These are phyloP conservation scores for Candida glucosophila DNA, from an alignment of 1,139 yeast species.

Conservation along the genomic window DNA sequence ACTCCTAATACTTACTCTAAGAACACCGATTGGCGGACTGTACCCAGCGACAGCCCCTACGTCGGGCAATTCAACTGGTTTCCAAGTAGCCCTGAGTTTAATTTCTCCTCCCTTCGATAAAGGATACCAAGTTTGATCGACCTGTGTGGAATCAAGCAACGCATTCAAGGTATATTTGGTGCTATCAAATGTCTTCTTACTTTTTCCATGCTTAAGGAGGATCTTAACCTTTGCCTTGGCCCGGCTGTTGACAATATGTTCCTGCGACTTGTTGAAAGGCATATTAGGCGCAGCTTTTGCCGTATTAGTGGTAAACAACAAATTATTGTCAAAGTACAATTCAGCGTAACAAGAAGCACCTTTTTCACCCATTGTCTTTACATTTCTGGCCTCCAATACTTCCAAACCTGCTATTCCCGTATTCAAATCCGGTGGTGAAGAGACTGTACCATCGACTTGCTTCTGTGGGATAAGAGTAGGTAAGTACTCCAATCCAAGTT, in stretches of 20 bases:
- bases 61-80: constrained; percentile 67
- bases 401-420: constrained; percentile 76
- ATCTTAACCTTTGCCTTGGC: constrained; percentile 61
- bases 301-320: constrained; percentile 46
- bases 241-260: constrained; percentile 68
- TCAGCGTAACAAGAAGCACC: constrained; percentile 64
- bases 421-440: constrained; percentile 86
- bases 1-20: constrained; percentile 62
- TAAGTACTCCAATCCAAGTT: constrained; percentile 64
- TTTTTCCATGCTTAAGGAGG: constrained; percentile 48
- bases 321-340: constrained; percentile 53
- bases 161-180: constrained; percentile 59
- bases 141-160: constrained; percentile 68
- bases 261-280: constrained; percentile 55
- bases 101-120: constrained; percentile 65
- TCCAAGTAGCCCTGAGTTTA: constrained; percentile 67
- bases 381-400: constrained; percentile 44
- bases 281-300: constrained; percentile 62
- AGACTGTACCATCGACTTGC: constrained; percentile 76
- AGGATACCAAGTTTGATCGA: constrained; percentile 71
- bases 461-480: constrained; percentile 72
- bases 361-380: constrained; percentile 29
- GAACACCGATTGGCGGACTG: constrained; percentile 87
- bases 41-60: constrained; percentile 70
- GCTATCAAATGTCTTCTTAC: constrained; percentile 50